Evolutionary conservation across 352 stramenopile species (phyloP).

Genomic region (Elongisporangium senticosum): DNA sequence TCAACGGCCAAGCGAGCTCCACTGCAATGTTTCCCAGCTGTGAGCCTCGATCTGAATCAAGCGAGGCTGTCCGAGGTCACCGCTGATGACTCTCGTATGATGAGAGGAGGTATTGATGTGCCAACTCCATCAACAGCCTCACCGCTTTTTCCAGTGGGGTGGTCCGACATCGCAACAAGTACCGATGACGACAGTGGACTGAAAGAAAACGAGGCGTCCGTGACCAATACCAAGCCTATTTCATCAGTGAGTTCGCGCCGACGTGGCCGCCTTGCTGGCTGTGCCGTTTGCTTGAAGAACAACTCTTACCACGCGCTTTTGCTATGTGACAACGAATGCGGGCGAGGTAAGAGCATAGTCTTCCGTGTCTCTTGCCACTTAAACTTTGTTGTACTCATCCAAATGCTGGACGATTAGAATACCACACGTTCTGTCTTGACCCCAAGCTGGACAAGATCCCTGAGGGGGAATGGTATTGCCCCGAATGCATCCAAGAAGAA

Average conservation of each 20-base stretch:
- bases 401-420: slow-evolving; percentile 18
- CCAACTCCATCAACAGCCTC: neutral
- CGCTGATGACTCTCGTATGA: too few species aligned
- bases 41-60: neutral
- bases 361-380: neutral
- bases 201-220: neutral
- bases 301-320: slow-evolving; percentile 34
- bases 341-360: slow-evolving; percentile 14
- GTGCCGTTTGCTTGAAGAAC: slow-evolving; percentile 26
- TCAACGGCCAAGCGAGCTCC: neutral
- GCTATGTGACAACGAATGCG: slow-evolving; percentile 51
- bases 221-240: neutral
- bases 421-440: slow-evolving; percentile 40
- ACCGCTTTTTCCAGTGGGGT: neutral
- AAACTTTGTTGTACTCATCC: neutral
- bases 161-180: neutral
- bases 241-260: neutral
- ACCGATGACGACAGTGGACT: neutral
- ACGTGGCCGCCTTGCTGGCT: slow-evolving; percentile 12
- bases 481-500: slow-evolving; percentile 21
- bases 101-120: neutral
- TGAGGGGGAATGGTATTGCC: slow-evolving; percentile 44
- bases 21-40: neutral
- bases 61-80: too few species aligned
- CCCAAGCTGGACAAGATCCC: slow-evolving; percentile 41